These are phyloP conservation scores for Naganishia vaughanmartiniae DNA, from an alignment of 768 basidiomycete genomes.

Conservation along the genomic window DNA sequence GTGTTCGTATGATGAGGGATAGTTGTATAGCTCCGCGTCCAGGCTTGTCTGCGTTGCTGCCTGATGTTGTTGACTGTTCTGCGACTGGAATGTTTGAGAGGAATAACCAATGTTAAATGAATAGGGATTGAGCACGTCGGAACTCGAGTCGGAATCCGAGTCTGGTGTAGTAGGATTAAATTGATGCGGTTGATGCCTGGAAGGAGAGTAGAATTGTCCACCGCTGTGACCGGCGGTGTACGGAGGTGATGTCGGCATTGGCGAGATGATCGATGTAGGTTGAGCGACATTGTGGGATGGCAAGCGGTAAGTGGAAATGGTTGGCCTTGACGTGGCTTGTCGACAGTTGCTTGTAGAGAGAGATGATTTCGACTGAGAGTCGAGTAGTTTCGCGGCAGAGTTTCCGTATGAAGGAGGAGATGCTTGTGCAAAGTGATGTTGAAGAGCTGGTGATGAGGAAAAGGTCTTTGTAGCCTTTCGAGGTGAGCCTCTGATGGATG, in stretches of 20 bases:
- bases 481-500: not conserved
- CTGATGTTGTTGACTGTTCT: not conserved
- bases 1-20: slow-evolving; percentile 10
- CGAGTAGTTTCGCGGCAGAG: slow-evolving; percentile 19
- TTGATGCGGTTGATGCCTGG: not conserved
- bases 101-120: not conserved
- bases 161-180: not conserved
- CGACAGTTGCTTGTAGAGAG: not conserved
- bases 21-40: not conserved
- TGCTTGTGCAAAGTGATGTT: too few species aligned
- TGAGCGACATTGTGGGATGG: not conserved
- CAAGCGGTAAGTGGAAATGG: slow-evolving; percentile 17
- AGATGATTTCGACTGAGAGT: not conserved
- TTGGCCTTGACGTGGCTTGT: not conserved
- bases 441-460: not conserved
- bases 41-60: not conserved
- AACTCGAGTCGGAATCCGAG: slow-evolving; percentile 5
- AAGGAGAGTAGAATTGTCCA: not conserved
- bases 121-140: slow-evolving; percentile 16
- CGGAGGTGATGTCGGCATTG: slow-evolving; percentile 2
- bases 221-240: slow-evolving; percentile 10
- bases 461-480: not conserved
- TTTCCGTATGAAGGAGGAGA: slow-evolving; percentile 9
- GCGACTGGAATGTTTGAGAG: not conserved
- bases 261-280: not conserved